A percentile compares a stretch with the other conserved stretches of the same genome.
Conservation (phyloP, 768 basidiomycete genomes). For the Sarcodon sp. region DNA sequence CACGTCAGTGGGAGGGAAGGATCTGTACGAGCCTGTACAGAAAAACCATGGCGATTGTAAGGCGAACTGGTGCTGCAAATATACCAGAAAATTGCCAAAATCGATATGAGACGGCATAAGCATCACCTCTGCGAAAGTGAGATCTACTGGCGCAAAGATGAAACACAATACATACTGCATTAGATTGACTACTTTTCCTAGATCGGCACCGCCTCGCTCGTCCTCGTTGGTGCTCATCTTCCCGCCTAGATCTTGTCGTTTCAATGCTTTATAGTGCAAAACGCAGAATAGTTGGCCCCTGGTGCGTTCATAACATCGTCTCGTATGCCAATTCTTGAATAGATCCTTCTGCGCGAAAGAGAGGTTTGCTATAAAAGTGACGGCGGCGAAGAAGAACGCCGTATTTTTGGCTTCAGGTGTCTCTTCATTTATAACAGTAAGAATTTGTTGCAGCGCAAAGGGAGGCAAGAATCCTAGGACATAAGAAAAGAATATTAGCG, state of each 20-base stretch:
- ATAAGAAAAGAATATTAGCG: neutral
- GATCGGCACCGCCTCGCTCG: slow-evolving; percentile 31
- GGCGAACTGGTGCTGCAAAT: slow-evolving; percentile 47
- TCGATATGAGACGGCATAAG: slow-evolving; percentile 56
- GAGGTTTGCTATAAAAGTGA: slow-evolving; percentile 48
- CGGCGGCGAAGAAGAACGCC: slow-evolving; percentile 47
- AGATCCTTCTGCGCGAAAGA: slow-evolving; percentile 59
- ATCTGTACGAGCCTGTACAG: slow-evolving; percentile 45
- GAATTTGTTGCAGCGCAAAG: slow-evolving; percentile 50
- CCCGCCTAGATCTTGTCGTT: slow-evolving; percentile 42
- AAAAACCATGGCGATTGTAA: slow-evolving; percentile 56
- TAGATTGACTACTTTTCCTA: slow-evolving; percentile 63
- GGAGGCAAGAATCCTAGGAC: slow-evolving; percentile 48
- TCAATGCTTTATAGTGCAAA: slow-evolving; percentile 57
- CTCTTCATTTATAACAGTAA: slow-evolving; percentile 32
- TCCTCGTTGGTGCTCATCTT: slow-evolving; percentile 20
- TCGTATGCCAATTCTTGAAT: slow-evolving; percentile 51
- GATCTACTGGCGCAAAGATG: slow-evolving; percentile 1
- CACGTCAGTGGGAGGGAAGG: neutral
- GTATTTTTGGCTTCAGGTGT: slow-evolving; percentile 23
- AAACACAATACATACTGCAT: slow-evolving; percentile 44
- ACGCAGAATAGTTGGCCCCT: slow-evolving; percentile 61
- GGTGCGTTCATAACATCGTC: slow-evolving; percentile 60
- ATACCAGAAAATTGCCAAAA: slow-evolving; percentile 64
- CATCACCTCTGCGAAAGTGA: slow-evolving; percentile 39